Conservation (phyloP, 352 stramenopile genomes). For the Globisporangium iwayamae region DNA sequence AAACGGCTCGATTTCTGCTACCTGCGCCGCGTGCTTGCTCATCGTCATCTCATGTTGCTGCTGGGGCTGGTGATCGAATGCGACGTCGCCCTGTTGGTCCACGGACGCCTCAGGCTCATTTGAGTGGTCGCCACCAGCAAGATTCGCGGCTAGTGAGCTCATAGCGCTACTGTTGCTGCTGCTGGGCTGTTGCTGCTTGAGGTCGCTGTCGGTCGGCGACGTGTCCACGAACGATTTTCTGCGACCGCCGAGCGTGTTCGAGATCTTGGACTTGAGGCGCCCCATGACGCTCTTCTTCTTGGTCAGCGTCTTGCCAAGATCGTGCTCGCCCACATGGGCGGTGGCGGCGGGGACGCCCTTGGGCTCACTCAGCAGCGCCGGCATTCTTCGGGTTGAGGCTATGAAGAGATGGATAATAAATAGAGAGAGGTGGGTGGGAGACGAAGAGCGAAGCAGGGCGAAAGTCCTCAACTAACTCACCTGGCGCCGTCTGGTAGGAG, state of each 20-base stretch:
- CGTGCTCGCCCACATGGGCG: conserved; percentile 15
- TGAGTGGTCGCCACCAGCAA: not conserved
- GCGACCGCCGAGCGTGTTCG: conserved; percentile 40
- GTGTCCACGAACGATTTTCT: conserved; percentile 29
- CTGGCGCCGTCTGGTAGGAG: not conserved
- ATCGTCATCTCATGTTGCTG: not conserved
- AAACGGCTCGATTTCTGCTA: conserved; percentile 15
- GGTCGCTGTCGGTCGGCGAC: conserved; percentile 33
- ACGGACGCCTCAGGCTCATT: conserved; percentile 17
- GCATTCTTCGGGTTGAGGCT: conserved; percentile 17
- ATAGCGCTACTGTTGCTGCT: no score
- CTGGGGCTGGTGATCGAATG: not conserved
- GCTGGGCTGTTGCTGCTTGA: conserved; percentile 8
- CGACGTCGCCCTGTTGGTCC: not conserved
- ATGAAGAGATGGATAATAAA: conserved; percentile 6
- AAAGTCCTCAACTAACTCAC: conserved; percentile 15
- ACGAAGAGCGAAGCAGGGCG: conserved; percentile 8
- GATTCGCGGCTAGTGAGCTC: not conserved
- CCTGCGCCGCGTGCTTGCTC: not conserved
- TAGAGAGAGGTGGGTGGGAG: not conserved
- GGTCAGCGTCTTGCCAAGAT: conserved; percentile 24
- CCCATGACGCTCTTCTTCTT: conserved; percentile 65
- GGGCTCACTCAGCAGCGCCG: conserved; percentile 28
- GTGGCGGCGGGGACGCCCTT: not conserved
- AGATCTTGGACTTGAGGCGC: conserved; percentile 66